Percentiles rank a stretch among this genome's conserved stretches.
Conservation (phyloP, 1,139 yeast genomes). For the Candida tropicalis region DNA sequence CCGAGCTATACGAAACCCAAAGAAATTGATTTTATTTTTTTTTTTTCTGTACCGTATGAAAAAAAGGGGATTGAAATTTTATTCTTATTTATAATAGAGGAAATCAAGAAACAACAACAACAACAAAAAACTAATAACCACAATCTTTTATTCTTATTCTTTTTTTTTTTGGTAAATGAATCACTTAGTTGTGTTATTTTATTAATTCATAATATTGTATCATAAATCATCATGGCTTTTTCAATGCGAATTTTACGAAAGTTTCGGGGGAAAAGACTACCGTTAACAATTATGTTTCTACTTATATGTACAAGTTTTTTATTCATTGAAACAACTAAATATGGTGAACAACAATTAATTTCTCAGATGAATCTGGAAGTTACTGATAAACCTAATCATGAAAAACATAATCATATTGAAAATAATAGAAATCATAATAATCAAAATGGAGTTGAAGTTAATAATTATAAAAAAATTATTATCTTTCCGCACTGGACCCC, state of each 20-base stretch:
- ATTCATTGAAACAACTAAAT: background rate
- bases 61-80: no score
- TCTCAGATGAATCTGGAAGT: slow-evolving; percentile 1
- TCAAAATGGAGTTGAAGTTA: background rate
- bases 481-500: slow-evolving; percentile 3
- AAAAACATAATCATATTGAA: background rate
- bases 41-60: no score
- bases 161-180: no score
- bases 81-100: no score
- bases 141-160: no score
- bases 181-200: no score
- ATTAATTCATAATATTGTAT: no score
- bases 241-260: slow-evolving; percentile 2
- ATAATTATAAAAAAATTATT: background rate
- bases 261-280: slow-evolving; percentile 2
- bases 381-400: background rate
- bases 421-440: background rate
- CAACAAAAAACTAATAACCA: no score
- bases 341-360: background rate
- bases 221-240: background rate
- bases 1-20: no score
- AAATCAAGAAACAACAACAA: no score
- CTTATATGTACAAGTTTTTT: background rate
- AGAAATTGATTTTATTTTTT: no score
- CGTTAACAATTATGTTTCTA: slow-evolving; percentile 1